Evolutionary conservation across 208 protist species (phyloP), one percentile per base, ranked within the genome.

Genomic region (Zelonia costaricensis): DNA sequence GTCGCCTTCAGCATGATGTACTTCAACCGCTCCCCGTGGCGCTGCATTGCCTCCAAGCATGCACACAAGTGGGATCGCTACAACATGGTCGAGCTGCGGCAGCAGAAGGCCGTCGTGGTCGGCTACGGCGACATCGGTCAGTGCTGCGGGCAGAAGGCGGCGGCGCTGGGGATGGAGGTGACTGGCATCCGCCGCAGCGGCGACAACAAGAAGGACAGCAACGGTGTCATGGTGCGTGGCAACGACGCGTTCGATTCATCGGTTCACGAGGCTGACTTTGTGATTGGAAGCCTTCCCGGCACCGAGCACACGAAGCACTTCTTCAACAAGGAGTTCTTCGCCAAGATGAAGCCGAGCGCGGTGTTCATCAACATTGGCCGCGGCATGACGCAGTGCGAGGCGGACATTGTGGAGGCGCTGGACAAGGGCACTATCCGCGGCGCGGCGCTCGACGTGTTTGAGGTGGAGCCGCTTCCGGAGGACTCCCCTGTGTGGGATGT

Each of bases 361-460:
- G 68, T 91, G 33, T 94, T 92, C 78, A 91, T 96, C 78, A 94
- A 89, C 66, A 93, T 94, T 62, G 88, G 91, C 40, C 78, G 91
- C 6, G 91, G 91, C 47, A 40, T 62, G 45, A 87, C 83, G 36
- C 80, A 88, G 62, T 70, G 72, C 44, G 91, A 94, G 56, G 67
- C 55, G 9, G 86, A 90, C 58, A 51, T 96, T n/a, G 42, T 69
- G 18, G 65, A 77, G 23, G 91, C 87, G 10, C 70, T 96, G n/a
- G 52, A 82, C 16, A 69, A 48, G 3, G 78, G 74, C 40, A 62
- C 62, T 13, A 93, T 96, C 30, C 70, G 70, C 10, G 88, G 70
- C 61, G 91, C 86, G 3, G 83, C 80, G 10, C 74, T 96, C 23
- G 87, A 96, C 58, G 91, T 96, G 30, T 93, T 89, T 49, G 67